Evolutionary conservation across 768 basidiomycete species (phyloP), one percentile per base, ranked within the genome.

Genomic region (Hygrophoropsis aurantiaca): DNA sequence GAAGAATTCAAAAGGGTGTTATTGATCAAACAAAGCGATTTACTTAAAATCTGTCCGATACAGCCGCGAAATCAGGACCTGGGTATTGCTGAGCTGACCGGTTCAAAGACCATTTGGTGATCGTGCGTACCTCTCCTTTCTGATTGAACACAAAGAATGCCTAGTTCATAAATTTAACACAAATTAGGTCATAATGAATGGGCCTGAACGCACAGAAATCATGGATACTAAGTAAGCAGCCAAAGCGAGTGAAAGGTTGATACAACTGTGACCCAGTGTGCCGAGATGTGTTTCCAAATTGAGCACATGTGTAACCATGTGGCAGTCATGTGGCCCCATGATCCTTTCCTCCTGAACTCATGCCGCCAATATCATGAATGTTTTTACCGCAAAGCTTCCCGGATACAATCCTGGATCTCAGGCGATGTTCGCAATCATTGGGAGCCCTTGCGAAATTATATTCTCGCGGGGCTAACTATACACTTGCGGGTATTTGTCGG

Each of bases 101-200:
- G 7, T 38, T 16, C 8, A 8, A 6, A 10, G 13, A 44, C 7
- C 11, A 11, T 4, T n/a, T 2, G 5, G n/a, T 23, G 5, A 19
- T 23, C 38, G n/a, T 25, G 62, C 80, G 33, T 46, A 94, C 95
- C 81, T 98, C 97, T 68, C 97, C 97, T 69, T 98, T 97, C 69
- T 94, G 93, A 64, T 97, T 99, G 78, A 97, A 97, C 49, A 97
- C 92, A 70, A 98, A 97, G 82, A 97, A 97, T 40, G 90, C 94
- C 94, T 97, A 55, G 42, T 38, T n/a, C 13, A 27, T 11, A 27
- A 34, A 11, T 23, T 26, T 11, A 47, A 33, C 42, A 23, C 30
- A 5, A 42, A 13, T 30, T 13, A 30, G n/a, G n/a, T 20, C 37
- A 37, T 21, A 37, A 38, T 18, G 23, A 32, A 35, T n/a, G 20